phyloP scores from a whole-genome alignment of 495 filamentous ascomycete species.

The Tuber borchii region DNA sequence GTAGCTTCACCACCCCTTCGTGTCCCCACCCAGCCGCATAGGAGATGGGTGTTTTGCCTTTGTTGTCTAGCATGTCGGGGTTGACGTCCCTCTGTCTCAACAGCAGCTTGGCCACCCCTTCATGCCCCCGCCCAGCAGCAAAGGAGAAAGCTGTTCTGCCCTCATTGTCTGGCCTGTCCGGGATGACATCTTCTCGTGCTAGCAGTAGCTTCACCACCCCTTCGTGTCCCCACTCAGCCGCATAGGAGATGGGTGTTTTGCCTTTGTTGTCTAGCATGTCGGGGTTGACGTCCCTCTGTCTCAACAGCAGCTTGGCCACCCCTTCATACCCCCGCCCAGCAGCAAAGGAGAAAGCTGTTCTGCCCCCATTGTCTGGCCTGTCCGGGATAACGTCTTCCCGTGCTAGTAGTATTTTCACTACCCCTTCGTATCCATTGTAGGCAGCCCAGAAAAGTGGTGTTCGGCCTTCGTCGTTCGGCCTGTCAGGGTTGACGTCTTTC shows the following conservation, averaged over 20 bases:
- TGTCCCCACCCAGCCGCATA: too few species aligned
- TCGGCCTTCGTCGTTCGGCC: not conserved
- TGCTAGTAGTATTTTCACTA: not conserved
- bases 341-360: not conserved
- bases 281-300: not conserved
- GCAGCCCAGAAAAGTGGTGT: not conserved
- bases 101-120: too few species aligned
- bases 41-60: too few species aligned
- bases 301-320: not conserved
- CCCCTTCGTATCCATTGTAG: not conserved
- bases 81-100: too few species aligned
- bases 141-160: too few species aligned
- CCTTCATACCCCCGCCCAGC: not conserved
- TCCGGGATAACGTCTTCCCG: not conserved
- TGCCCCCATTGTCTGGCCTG: not conserved
- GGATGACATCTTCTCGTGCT: too few species aligned
- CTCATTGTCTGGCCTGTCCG: too few species aligned
- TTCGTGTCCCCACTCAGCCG: not conserved
- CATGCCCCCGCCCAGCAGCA: too few species aligned
- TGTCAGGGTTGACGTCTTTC: not conserved
- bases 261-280: not conserved
- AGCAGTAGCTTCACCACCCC: not conserved
- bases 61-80: too few species aligned
- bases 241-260: not conserved
- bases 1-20: not conserved